Base-by-base conservation (phyloP, 1,284 basidiomycete genomes). In the Ceratobasidium papillatum region DNA sequence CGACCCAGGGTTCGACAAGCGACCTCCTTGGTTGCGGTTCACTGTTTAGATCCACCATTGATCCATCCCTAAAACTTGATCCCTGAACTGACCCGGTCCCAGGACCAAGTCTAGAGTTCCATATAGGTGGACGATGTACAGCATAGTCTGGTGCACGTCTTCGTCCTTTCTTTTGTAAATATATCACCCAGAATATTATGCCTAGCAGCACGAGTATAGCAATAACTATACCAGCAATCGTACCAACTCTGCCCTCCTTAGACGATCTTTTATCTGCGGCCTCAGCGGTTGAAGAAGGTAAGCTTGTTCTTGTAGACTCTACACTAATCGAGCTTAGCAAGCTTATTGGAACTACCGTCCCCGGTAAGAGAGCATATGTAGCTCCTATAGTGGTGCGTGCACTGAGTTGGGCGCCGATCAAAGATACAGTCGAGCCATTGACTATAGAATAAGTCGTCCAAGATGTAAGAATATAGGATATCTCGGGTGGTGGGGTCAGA, bases 341-440 rank as follows among this genome's bases (percentile, higher is more conserved):
- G 22, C 14, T 12, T 8, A 69, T 22, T 7, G 66, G 36, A 34
- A 69, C 25, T 2, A 30, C 58, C 17, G 66, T 56, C 14, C 25
- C 25, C 0, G 66, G 43, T 58, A 45, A 34, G 66, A 69, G 66
- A n/a, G 12, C 38, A 25, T 69, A 69, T 22, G 66, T 69, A 1
- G 30, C 66, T 11, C n/a, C 36, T 22, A 69, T 32, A 14, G 66
- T 69, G 0, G 66, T 49, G 19, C 30, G 49, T 11, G 45, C 52
- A 5, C 52, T 38, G 7, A 69, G 38, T 58, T 58, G 32, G 27
- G 49, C 66, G 7, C 34, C 66, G 17, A 69, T 45, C 1, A 36
- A n/a, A 12, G 66, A 51, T 17, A 69, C 52, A 19, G 66, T 69
- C 14, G 66, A 69, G 8, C 66, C 66, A n/a, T 69, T 69, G 52